Percentiles rank a stretch among this genome's conserved stretches.
These are phyloP conservation scores for Furcasterigmium sp. DNA, from an alignment of 2,329 filamentous ascomycete species.

Conservation along the genomic window DNA sequence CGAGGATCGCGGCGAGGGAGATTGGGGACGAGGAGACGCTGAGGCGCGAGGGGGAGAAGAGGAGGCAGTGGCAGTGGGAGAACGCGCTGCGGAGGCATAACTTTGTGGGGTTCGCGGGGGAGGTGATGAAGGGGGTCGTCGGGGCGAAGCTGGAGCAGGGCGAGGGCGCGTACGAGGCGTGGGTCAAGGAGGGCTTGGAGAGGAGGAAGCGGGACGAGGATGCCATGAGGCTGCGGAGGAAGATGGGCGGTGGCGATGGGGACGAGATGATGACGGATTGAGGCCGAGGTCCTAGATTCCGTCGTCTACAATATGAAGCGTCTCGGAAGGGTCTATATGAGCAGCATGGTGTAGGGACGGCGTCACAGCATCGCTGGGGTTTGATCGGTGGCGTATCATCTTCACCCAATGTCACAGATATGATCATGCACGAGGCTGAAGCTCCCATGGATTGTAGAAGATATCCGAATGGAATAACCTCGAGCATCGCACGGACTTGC, in stretches of 20 bases:
- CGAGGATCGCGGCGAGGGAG: conserved; percentile 70
- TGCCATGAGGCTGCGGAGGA: conserved; percentile 9
- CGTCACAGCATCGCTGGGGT: no score
- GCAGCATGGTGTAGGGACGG: no score
- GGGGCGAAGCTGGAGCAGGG: conserved; percentile 61
- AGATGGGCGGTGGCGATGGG: conserved; percentile 12
- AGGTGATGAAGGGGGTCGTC: conserved; percentile 85
- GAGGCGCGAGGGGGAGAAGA: conserved; percentile 75
- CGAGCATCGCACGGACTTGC: no score
- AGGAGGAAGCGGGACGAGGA: conserved; percentile 35
- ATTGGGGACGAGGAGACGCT: conserved; percentile 78
- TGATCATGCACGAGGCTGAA: no score
- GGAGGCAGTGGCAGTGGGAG: conserved; percentile 87
- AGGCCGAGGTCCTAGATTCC: not conserved
- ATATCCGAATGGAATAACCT: no score
- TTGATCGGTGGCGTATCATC: no score
- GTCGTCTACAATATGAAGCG: conserved; percentile 8
- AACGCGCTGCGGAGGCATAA: conserved; percentile 90
- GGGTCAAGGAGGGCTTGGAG: conserved; percentile 64
- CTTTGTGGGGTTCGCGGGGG: conserved; percentile 91
- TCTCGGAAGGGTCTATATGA: no score
- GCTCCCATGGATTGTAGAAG: no score
- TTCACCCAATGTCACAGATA: no score
- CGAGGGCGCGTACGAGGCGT: conserved; percentile 61
- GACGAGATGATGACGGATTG: conserved; percentile 10